Conservation (phyloP, 2,329 filamentous ascomycete species). For the Aspergillus arachidicola region DNA sequence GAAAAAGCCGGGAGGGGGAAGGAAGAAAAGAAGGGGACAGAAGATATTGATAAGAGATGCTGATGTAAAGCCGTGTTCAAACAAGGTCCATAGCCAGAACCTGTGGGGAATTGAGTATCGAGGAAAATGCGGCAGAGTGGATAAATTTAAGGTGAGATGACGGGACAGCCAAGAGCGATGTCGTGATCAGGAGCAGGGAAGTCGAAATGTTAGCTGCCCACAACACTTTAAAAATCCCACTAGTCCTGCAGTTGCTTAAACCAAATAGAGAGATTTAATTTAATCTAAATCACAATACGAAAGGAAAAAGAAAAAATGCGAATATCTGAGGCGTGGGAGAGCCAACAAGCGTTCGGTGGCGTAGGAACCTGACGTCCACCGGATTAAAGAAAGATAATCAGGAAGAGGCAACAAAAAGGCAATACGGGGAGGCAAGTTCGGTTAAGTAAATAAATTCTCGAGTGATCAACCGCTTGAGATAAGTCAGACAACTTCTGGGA, state of each 20-base stretch:
- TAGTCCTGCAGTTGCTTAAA: slow-evolving; percentile 6
- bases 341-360: background rate
- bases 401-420: background rate
- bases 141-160: slow-evolving; percentile 20
- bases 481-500: slow-evolving; percentile 1
- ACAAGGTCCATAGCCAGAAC: slow-evolving; percentile 15
- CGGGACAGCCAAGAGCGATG: slow-evolving; percentile 27
- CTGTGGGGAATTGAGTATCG: slow-evolving; percentile 6
- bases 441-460: background rate
- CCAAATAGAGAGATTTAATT: background rate
- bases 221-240: background rate
- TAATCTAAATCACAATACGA: background rate
- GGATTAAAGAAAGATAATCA: background rate
- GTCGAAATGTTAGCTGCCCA: slow-evolving; percentile 22
- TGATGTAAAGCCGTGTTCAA: slow-evolving; percentile 11
- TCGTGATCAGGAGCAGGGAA: slow-evolving; percentile 30
- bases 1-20: background rate
- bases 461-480: slow-evolving; percentile 3
- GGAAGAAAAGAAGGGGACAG: background rate
- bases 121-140: slow-evolving; percentile 9
- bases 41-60: background rate
- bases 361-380: background rate
- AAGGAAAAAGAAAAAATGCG: background rate
- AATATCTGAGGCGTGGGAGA: background rate
- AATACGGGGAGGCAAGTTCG: background rate